Evolutionary conservation across 345 rosid species (phyloP).

Genomic region (Hypericum perforatum): DNA sequence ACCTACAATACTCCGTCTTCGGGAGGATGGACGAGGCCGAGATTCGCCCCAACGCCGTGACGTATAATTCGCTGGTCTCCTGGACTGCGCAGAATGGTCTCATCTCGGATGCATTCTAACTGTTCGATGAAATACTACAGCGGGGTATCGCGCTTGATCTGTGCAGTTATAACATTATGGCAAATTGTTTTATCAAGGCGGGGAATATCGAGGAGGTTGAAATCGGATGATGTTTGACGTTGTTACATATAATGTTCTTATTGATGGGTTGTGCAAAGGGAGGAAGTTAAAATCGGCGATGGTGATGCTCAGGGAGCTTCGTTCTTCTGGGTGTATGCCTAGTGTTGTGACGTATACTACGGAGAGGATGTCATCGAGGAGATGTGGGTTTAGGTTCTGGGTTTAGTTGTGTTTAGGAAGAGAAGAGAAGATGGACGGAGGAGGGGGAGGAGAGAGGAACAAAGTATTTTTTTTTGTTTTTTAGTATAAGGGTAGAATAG

Average conservation of each 20-base stretch:
- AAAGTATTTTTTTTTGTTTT: too few species aligned
- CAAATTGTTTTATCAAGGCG: constrained; percentile 59
- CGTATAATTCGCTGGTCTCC: constrained; percentile 48
- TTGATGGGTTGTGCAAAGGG: constrained; percentile 60
- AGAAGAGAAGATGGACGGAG: too few species aligned
- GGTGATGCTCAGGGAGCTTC: constrained; percentile 47
- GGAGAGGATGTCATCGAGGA: too few species aligned
- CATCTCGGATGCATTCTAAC: constrained; percentile 30
- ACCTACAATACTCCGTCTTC: constrained; percentile 60
- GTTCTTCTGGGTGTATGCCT: constrained; percentile 39
- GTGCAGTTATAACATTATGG: constrained; percentile 77
- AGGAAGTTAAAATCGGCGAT: constrained; percentile 43
- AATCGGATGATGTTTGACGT: constrained; percentile 48
- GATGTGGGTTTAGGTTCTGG: too few species aligned
- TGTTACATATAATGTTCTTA: constrained; percentile 62
- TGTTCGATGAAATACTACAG: constrained; percentile 82
- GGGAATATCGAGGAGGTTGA: constrained; percentile 49
- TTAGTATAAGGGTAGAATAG: too few species aligned
- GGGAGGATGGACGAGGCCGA: constrained; percentile 60
- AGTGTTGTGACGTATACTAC: constrained; percentile 70
- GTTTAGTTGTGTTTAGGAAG: too few species aligned
- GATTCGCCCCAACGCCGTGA: constrained; percentile 45
- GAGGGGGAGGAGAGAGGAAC: too few species aligned
- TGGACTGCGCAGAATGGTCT: constrained; percentile 13
- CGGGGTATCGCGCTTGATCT: constrained; percentile 51